These are phyloP conservation scores for Xylariaceae sp. DNA, from an alignment of 2,329 filamentous ascomycete genomes.

Conservation along the genomic window DNA sequence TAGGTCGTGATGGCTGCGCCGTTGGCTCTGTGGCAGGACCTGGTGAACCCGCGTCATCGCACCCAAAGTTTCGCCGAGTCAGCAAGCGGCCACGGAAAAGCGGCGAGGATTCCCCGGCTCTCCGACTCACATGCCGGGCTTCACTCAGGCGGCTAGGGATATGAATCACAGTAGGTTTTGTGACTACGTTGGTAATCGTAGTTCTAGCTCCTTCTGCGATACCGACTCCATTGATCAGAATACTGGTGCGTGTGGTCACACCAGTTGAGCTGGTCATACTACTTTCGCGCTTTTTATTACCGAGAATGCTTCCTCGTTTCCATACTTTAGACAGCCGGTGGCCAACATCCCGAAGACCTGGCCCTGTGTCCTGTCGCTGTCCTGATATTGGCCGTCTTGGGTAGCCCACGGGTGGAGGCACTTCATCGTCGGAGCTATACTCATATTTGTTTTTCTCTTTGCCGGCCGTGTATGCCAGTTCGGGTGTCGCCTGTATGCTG, in stretches of 20 bases:
- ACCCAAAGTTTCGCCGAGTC: conserved; percentile 18
- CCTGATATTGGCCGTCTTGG: conserved; percentile 10
- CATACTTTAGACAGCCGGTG: conserved; percentile 23
- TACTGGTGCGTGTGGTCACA: conserved; percentile 26
- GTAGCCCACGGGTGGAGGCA: conserved; percentile 14
- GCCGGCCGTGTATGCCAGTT: conserved; percentile 21
- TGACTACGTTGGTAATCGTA: conserved; percentile 21
- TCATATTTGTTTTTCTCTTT: conserved; percentile 15
- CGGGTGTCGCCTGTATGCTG: conserved; percentile 29
- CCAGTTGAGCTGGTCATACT: conserved; percentile 20
- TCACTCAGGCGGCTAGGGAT: conserved; percentile 28
- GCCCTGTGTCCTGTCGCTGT: conserved; percentile 11
- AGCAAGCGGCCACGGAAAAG: conserved; percentile 23
- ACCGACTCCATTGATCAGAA: conserved; percentile 20
- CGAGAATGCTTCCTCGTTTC: conserved; percentile 19
- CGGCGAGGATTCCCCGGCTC: conserved; percentile 19
- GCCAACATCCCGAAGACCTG: conserved; percentile 14
- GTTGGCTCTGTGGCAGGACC: conserved; percentile 4
- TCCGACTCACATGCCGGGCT: conserved; percentile 22
- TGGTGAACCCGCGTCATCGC: conserved; percentile 6
- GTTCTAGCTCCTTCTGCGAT: conserved; percentile 22
- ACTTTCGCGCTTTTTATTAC: conserved; percentile 20
- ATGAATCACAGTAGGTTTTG: conserved; percentile 27
- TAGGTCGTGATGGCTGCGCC: conserved; percentile 8
- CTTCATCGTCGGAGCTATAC: conserved; percentile 19